These are phyloP conservation scores for Tolypocladium capitatum DNA, from an alignment of 2,329 filamentous ascomycete genomes.

Conservation along the genomic window DNA sequence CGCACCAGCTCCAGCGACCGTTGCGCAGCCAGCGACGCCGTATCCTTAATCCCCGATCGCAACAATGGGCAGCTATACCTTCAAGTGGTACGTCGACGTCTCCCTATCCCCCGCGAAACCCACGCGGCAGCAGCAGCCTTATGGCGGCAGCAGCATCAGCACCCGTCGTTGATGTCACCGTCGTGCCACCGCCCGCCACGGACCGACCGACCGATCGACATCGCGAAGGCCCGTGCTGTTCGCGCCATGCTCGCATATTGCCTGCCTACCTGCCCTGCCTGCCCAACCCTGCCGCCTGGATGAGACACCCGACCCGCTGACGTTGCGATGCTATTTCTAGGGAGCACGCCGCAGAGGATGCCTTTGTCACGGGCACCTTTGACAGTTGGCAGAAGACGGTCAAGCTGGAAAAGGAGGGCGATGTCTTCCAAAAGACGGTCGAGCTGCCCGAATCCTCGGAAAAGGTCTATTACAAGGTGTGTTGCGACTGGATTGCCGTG, in stretches of 20 bases:
- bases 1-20: neutral
- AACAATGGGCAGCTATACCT: conserved; percentile 54
- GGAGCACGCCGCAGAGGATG: conserved; percentile 71
- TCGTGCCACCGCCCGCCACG: neutral
- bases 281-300: neutral
- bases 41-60: conserved; percentile 6
- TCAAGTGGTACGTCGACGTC: conserved; percentile 47
- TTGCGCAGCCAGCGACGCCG: neutral
- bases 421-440: conserved; percentile 70
- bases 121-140: too few species aligned
- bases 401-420: conserved; percentile 63
- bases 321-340: conserved; percentile 30
- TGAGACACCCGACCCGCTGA: conserved; percentile 2
- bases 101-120: conserved; percentile 2
- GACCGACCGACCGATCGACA: neutral
- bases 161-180: neutral
- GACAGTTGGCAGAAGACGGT: conserved; percentile 86
- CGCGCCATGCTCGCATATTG: too few species aligned
- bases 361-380: conserved; percentile 92
- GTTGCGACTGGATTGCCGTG: conserved; percentile 11
- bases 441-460: conserved; percentile 48
- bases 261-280: too few species aligned
- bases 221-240: neutral
- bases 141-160: neutral
- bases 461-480: conserved; percentile 92